These are phyloP conservation scores for Podochytrium sp. DNA, from an alignment of 192 early-diverging fungal species.

Conservation along the genomic window DNA sequence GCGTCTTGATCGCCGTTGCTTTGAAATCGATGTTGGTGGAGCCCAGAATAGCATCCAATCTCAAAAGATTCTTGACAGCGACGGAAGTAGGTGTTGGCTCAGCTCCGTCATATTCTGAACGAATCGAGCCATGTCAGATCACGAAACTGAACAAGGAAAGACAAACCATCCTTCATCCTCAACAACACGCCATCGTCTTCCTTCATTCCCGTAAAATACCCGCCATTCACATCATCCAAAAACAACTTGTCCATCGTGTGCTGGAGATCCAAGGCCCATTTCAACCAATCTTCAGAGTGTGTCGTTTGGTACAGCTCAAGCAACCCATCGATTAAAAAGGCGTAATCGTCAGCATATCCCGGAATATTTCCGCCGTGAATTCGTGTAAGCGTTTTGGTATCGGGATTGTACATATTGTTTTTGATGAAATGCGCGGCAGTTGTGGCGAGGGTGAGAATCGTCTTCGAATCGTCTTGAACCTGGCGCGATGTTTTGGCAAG, in stretches of 20 bases:
- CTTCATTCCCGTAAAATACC: slow-evolving; percentile 52
- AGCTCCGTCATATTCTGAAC: slow-evolving; percentile 65
- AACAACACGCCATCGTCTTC: slow-evolving; percentile 50
- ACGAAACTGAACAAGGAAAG: neutral
- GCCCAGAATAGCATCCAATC: slow-evolving; percentile 49
- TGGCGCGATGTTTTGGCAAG: slow-evolving; percentile 44
- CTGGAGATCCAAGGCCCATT: slow-evolving; percentile 65
- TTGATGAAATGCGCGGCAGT: slow-evolving; percentile 53
- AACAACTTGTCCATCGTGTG: slow-evolving; percentile 57
- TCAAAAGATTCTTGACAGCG: slow-evolving; percentile 55
- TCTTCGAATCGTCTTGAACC: slow-evolving; percentile 28
- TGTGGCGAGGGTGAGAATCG: slow-evolving; percentile 46
- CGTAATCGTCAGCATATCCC: slow-evolving; percentile 68
- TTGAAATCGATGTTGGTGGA: neutral
- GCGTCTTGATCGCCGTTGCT: neutral
- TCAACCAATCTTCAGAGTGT: slow-evolving; percentile 54
- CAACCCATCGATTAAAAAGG: slow-evolving; percentile 56
- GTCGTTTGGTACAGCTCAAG: slow-evolving; percentile 62
- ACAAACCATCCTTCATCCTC: slow-evolving; percentile 60
- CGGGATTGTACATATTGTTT: slow-evolving; percentile 46
- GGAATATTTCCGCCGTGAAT: slow-evolving; percentile 49
- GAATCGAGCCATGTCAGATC: neutral
- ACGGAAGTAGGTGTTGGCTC: slow-evolving; percentile 65
- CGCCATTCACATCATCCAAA: slow-evolving; percentile 54
- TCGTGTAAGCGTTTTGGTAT: slow-evolving; percentile 41